A percentile compares a stretch with the other conserved stretches of the same genome.
These are phyloP conservation scores for Clarkia xantiana DNA, from an alignment of 345 rosid species.

Conservation along the genomic window DNA sequence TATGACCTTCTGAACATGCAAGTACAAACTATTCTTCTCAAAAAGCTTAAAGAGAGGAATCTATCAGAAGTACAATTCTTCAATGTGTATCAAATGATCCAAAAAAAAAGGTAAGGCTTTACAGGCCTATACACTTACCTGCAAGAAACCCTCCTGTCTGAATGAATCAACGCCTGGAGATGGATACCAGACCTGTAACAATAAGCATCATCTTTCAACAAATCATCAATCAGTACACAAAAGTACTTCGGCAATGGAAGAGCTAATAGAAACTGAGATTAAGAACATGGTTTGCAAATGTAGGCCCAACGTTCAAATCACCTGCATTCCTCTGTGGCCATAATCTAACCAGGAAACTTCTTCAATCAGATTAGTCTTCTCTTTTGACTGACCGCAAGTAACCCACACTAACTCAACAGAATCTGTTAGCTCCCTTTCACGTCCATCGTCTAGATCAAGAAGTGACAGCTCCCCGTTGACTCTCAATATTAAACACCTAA, in stretches of 20 bases:
- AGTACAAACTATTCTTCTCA: too few species aligned
- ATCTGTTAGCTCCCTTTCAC: conserved; percentile 89
- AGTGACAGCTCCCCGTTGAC: conserved; percentile 90
- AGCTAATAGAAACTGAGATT: too few species aligned
- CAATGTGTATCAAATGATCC: neutral
- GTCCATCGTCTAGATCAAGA: conserved; percentile 94
- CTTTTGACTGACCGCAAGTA: conserved; percentile 88
- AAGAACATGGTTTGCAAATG: too few species aligned
- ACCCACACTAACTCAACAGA: conserved; percentile 98
- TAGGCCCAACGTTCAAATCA: conserved; percentile 13
- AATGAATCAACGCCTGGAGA: conserved; percentile 78
- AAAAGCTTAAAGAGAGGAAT: too few species aligned
- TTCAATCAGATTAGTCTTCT: conserved; percentile 71
- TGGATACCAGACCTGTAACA: conserved; percentile 98
- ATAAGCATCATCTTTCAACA: conserved; percentile 13
- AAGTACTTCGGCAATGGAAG: neutral
- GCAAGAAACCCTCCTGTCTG: conserved; percentile 94
- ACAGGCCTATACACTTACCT: conserved; percentile 32
- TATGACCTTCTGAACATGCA: too few species aligned
- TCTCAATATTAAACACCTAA: conserved; percentile 85
- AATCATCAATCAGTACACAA: too few species aligned
- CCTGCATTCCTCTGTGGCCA: conserved; percentile 99
- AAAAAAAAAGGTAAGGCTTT: neutral
- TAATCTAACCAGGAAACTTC: conserved; percentile 98
- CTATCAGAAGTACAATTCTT: neutral